Conservation (phyloP, 768 basidiomycete genomes). For the Russula foetens region DNA sequence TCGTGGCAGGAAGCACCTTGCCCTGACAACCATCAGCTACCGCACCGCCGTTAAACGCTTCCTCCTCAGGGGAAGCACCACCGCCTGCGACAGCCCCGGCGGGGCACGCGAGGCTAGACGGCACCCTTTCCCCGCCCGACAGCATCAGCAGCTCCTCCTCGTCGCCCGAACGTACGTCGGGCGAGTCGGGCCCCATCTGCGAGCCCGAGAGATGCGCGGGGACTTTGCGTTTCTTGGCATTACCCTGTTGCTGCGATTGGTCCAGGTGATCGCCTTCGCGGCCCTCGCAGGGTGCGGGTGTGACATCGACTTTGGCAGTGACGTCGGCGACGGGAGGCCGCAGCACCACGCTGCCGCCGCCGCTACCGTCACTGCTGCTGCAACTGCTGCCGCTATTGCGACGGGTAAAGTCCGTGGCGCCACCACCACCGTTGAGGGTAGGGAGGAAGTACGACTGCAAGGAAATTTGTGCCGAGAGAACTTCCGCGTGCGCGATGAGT, state of each 20-base stretch:
- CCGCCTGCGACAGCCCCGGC: background rate
- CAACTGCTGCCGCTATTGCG: slow-evolving; percentile 9
- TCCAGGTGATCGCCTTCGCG: slow-evolving; percentile 56
- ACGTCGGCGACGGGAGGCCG: background rate
- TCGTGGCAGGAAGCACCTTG: slow-evolving; percentile 50
- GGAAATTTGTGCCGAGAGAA: slow-evolving; percentile 49
- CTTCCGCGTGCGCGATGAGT: slow-evolving; percentile 48
- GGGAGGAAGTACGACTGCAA: slow-evolving; percentile 60
- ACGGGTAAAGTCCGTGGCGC: slow-evolving; percentile 35
- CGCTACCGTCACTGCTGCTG: no score
- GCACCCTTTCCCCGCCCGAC: slow-evolving; percentile 19
- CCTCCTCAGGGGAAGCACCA: background rate
- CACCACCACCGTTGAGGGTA: slow-evolving; percentile 37
- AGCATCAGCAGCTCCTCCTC: slow-evolving; percentile 25
- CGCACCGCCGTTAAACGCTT: background rate
- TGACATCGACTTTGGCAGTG: slow-evolving; percentile 23
- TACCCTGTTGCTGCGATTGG: slow-evolving; percentile 67
- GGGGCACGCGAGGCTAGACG: slow-evolving; percentile 19
- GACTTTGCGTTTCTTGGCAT: slow-evolving; percentile 86
- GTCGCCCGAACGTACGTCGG: slow-evolving; percentile 34
- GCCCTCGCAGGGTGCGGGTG: slow-evolving; percentile 28
- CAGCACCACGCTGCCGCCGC: background rate
- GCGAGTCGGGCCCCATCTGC: slow-evolving; percentile 35
- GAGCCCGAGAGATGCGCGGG: slow-evolving; percentile 49
- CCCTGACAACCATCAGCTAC: slow-evolving; percentile 27